Conservation (phyloP, 1,284 basidiomycete species). For the Cryptococcus deneoformans region DNA sequence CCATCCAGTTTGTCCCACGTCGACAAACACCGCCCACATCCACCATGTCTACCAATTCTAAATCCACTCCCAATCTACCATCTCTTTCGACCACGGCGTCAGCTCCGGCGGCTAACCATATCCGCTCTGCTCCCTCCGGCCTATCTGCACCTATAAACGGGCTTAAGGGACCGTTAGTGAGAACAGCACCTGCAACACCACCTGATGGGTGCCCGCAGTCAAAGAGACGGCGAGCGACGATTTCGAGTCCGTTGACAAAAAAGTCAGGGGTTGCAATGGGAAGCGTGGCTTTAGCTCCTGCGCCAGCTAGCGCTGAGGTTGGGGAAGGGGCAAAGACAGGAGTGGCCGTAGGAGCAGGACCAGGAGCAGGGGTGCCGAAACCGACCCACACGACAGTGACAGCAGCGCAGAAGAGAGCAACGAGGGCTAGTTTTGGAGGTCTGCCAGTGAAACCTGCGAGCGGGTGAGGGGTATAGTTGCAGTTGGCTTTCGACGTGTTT, state of each 20-base stretch:
- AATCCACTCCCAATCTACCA: conserved; percentile 27
- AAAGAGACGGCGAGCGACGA: conserved; percentile 40
- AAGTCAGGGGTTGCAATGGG: neutral
- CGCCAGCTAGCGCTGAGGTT: neutral
- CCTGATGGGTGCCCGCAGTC: conserved; percentile 40
- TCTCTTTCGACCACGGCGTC: conserved; percentile 11
- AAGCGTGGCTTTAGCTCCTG: conserved; percentile 5
- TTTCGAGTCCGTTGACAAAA: conserved; percentile 18
- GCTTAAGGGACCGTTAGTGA: conserved; percentile 33
- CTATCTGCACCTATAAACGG: neutral
- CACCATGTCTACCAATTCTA: conserved; percentile 22
- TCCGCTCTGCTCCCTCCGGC: conserved; percentile 1
- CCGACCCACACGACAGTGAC: neutral
- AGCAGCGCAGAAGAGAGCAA: conserved; percentile 13
- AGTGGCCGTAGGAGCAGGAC: neutral
- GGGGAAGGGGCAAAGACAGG: conserved; percentile 2
- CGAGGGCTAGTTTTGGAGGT: conserved; percentile 21
- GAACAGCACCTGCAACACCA: conserved; percentile 28
- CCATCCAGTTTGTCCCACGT: conserved; percentile 10
- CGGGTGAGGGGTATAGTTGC: neutral
- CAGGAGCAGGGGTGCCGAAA: neutral
- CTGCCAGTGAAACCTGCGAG: neutral
- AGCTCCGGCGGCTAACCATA: conserved; percentile 6
- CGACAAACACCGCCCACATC: conserved; percentile 6
- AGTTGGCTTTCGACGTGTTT: too few relatives aligned